Evolutionary conservation across 495 filamentous ascomycete genomes (phyloP).

Genomic region (Aspergillus cristatus): DNA sequence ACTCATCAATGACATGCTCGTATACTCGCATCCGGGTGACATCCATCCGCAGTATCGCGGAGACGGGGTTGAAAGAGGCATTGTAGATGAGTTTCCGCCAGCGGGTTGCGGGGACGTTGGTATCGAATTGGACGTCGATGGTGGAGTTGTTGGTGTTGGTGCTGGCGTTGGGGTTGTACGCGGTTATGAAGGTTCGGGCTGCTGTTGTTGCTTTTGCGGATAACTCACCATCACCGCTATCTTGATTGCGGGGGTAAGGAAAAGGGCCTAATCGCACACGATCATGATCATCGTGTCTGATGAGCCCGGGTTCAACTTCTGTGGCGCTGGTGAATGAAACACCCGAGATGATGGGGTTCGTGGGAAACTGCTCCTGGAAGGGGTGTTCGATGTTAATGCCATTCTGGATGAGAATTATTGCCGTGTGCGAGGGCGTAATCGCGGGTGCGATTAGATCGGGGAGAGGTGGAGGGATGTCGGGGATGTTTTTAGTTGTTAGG

Average conservation of each 20-base stretch:
- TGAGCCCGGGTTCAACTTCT: too few species aligned
- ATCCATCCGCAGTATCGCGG: slow-evolving; percentile 9
- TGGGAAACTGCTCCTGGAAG: slow-evolving; percentile 32
- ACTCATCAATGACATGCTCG: slow-evolving; percentile 3
- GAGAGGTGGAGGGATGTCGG: slow-evolving; percentile 29
- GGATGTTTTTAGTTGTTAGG: slow-evolving; percentile 25
- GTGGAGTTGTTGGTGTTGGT: too few species aligned
- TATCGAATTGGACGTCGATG: too few species aligned
- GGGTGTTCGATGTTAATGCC: slow-evolving; percentile 46
- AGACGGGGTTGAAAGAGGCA: slow-evolving; percentile 7
- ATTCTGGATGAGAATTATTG: slow-evolving; percentile 47
- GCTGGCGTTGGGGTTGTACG: too few species aligned
- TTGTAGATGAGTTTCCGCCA: slow-evolving; percentile 19
- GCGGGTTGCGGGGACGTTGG: too few species aligned
- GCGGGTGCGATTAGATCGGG: slow-evolving; percentile 68
- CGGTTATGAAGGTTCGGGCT: too few species aligned
- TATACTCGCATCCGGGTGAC: slow-evolving; percentile 4
- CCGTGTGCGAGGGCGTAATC: slow-evolving; percentile 43
- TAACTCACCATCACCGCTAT: too few species aligned
- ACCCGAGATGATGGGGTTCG: slow-evolving; percentile 11
- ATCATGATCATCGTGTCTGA: too few species aligned
- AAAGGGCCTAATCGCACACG: too few species aligned
- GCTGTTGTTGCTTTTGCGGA: too few species aligned
- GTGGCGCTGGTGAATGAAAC: too few species aligned
- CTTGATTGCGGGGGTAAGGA: too few species aligned